These are phyloP conservation scores for Knoxdaviesia proteae DNA, from an alignment of 2,329 filamentous ascomycete species.

Conservation along the genomic window DNA sequence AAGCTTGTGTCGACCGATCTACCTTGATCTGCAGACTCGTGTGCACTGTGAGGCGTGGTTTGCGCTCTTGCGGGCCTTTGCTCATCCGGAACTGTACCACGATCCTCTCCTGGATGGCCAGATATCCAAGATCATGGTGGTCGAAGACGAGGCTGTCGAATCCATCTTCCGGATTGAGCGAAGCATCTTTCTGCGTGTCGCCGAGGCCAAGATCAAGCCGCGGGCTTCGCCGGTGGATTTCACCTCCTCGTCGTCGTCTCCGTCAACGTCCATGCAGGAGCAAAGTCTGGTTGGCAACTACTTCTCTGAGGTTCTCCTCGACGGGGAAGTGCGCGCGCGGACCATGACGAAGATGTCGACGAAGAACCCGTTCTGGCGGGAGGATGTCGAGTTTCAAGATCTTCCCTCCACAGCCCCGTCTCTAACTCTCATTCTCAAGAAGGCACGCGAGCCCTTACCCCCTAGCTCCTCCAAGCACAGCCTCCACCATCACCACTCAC, in stretches of 20 bases:
- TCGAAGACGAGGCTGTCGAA: slow-evolving; percentile 17
- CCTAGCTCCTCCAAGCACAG: slow-evolving; percentile 23
- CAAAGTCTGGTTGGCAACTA: slow-evolving; percentile 45
- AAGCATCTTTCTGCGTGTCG: slow-evolving; percentile 33
- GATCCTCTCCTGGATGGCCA: slow-evolving; percentile 21
- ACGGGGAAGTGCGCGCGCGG: slow-evolving; percentile 58
- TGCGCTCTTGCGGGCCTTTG: slow-evolving; percentile 74
- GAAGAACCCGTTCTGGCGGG: slow-evolving; percentile 61
- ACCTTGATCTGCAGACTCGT: slow-evolving; percentile 67
- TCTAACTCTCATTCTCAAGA: slow-evolving; percentile 52
- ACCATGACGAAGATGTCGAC: slow-evolving; percentile 53
- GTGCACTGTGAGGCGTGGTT: slow-evolving; percentile 97
- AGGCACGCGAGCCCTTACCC: slow-evolving; percentile 14
- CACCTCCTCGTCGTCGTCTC: not conserved
- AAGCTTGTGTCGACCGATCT: slow-evolving; percentile 68
- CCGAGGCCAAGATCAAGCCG: slow-evolving; percentile 39
- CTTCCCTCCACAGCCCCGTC: slow-evolving; percentile 48
- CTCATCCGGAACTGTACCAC: slow-evolving; percentile 71
- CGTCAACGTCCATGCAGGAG: slow-evolving; percentile 6
- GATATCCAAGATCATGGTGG: slow-evolving; percentile 18
- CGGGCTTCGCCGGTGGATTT: slow-evolving; percentile 5
- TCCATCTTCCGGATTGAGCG: slow-evolving; percentile 42
- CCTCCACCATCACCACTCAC: slow-evolving; percentile 10
- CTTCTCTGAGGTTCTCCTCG: slow-evolving; percentile 58
- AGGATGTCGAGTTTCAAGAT: slow-evolving; percentile 59